Conservation (phyloP, 345 rosid genomes). For the Linum trigynum region DNA sequence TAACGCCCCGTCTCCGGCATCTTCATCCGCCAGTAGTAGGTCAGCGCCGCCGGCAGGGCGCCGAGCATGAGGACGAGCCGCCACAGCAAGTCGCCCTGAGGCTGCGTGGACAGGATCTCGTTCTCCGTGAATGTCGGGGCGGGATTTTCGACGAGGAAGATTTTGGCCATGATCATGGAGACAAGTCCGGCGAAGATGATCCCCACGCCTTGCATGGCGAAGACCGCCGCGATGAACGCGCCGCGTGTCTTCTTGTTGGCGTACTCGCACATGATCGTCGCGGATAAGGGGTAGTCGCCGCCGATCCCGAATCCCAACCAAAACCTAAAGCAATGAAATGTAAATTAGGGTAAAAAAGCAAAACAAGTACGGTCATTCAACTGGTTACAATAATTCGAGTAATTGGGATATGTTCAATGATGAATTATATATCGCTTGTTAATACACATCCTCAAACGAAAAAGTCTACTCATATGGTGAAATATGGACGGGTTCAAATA, state of each 20-base stretch:
- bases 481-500: too few relatives aligned
- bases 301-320: constrained; percentile 79
- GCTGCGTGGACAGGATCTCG: constrained; percentile 31
- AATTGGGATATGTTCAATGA: too few relatives aligned
- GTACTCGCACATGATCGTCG: constrained; percentile 66
- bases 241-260: constrained; percentile 51
- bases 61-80: constrained; percentile 48
- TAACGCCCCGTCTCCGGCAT: constrained; percentile 61
- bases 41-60: constrained; percentile 39
- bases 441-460: too few relatives aligned
- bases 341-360: too few relatives aligned
- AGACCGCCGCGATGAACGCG: constrained; percentile 48
- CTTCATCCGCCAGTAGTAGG: constrained; percentile 50
- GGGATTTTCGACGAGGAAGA: constrained; percentile 13
- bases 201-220: constrained; percentile 59
- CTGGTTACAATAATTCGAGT: too few relatives aligned
- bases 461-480: too few relatives aligned
- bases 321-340: constrained; percentile 62
- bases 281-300: constrained; percentile 77
- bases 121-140: constrained; percentile 10
- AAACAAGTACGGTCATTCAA: too few relatives aligned
- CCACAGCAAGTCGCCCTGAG: constrained; percentile 42
- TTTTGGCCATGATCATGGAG: constrained; percentile 27
- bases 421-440: too few relatives aligned
- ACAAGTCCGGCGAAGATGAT: constrained; percentile 45